Percentiles rank a stretch among this genome's conserved stretches.
Conservation (phyloP, 306 rosid genomes). For the Elaeagnus macrophylla region DNA sequence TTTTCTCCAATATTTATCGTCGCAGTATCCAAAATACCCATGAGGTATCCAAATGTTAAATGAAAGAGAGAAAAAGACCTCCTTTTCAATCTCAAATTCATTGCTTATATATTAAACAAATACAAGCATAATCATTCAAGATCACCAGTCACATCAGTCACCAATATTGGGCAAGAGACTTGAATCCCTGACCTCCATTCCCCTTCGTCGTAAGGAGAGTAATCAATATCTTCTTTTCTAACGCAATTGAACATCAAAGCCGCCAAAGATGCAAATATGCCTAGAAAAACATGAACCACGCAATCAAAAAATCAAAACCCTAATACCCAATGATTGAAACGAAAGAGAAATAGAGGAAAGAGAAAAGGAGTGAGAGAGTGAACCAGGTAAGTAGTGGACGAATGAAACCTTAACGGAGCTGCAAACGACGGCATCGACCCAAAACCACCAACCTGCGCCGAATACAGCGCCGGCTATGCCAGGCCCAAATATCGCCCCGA, state of each 20-base stretch:
- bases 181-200: conserved; percentile 67
- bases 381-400: conserved; percentile 90
- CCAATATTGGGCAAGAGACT: no score
- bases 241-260: conserved; percentile 99
- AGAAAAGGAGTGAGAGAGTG: neutral
- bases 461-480: conserved; percentile 86
- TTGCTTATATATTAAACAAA: no score
- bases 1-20: no score
- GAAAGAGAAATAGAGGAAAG: neutral
- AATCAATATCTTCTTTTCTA: conserved; percentile 86
- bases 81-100: no score
- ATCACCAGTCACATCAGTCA: no score
- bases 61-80: no score
- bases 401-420: conserved; percentile 72
- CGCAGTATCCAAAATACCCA: no score
- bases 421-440: conserved; percentile 98
- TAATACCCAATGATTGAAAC: neutral
- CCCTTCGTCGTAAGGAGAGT: conserved; percentile 95
- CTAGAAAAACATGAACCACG: conserved; percentile 29
- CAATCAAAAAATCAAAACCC: conserved; percentile 27
- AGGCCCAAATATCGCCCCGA: conserved; percentile 96
- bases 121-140: no score
- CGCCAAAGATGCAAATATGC: conserved; percentile 86
- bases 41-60: no score
- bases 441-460: conserved; percentile 99